These are phyloP conservation scores for Saccharomycopsis phalli DNA, from an alignment of 1,139 yeast species.

Conservation along the genomic window DNA sequence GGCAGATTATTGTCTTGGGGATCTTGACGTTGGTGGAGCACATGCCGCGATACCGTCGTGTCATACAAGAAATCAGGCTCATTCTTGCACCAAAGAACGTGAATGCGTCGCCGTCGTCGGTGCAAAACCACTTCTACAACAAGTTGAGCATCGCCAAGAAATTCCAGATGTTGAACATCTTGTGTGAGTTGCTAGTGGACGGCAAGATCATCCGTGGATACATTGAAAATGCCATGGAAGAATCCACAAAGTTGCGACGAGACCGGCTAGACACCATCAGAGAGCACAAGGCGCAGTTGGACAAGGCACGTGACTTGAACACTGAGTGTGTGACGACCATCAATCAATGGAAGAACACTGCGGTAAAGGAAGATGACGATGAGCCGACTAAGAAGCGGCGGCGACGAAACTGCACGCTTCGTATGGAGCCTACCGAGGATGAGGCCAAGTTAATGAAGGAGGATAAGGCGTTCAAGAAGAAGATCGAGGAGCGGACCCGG, in stretches of 20 bases:
- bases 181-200: conserved; percentile 49
- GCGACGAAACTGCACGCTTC: conserved; percentile 27
- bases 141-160: conserved; percentile 41
- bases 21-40: conserved; percentile 52
- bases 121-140: conserved; percentile 42
- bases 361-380: conserved; percentile 21
- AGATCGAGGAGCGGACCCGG: conserved; percentile 37
- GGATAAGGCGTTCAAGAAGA: conserved; percentile 38
- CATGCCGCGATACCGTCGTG: conserved; percentile 43
- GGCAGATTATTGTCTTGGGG: conserved; percentile 76
- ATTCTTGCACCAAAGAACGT: conserved; percentile 49
- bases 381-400: conserved; percentile 23
- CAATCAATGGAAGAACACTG: conserved; percentile 16
- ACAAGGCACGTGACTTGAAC: conserved; percentile 41
- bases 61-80: conserved; percentile 39
- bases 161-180: conserved; percentile 43
- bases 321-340: conserved; percentile 23
- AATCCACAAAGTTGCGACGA: conserved; percentile 53
- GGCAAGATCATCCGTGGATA: conserved; percentile 53
- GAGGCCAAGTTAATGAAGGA: conserved; percentile 42
- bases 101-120: conserved; percentile 41
- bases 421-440: conserved; percentile 39
- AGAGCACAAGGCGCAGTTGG: conserved; percentile 46
- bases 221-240: conserved; percentile 63
- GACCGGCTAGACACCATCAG: conserved; percentile 60